A percentile compares a stretch with the other conserved stretches of the same genome.
Evolutionary conservation across 2,329 filamentous ascomycete genomes (phyloP).

Genomic region (Cladosporium sp.): DNA sequence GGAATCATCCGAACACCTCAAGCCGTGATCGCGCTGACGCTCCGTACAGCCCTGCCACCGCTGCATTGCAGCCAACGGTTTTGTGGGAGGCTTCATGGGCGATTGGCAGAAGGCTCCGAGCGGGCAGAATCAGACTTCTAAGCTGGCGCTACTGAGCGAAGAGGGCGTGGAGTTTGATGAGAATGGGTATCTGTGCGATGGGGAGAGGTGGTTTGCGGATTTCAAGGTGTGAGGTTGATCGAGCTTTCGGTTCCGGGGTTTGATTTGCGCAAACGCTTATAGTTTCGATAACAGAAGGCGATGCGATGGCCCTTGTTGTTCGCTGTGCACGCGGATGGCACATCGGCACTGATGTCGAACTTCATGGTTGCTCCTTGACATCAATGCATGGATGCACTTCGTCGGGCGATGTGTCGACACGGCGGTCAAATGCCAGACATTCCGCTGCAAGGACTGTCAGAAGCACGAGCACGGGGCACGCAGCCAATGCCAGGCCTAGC

Average conservation of each 20-base stretch:
- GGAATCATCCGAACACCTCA: slow-evolving; percentile 50
- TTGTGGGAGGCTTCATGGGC: slow-evolving; percentile 70
- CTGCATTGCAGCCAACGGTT: slow-evolving; percentile 23
- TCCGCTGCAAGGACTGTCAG: neutral
- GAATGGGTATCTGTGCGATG: slow-evolving; percentile 60
- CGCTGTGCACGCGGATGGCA: too few species aligned
- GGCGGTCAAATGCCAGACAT: neutral
- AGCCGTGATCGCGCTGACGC: neutral
- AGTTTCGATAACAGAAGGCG: too few species aligned
- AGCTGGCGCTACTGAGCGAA: slow-evolving; percentile 60
- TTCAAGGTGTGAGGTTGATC: neutral
- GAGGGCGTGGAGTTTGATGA: slow-evolving; percentile 68
- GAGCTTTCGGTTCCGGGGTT: too few species aligned
- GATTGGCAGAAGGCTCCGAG: slow-evolving; percentile 64
- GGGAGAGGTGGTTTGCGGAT: slow-evolving; percentile 23
- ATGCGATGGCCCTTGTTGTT: too few species aligned
- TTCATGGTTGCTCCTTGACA: too few species aligned
- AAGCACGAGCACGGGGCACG: neutral
- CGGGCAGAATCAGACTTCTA: slow-evolving; percentile 65
- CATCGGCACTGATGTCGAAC: too few species aligned
- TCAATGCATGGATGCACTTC: too few species aligned
- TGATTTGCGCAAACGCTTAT: too few species aligned
- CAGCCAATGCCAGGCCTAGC: neutral
- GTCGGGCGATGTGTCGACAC: too few species aligned
- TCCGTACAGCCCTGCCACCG: slow-evolving; percentile 3